Evolutionary conservation across 129 eudicot genomes (phyloP).

Genomic region (Flaveria bidentis): DNA sequence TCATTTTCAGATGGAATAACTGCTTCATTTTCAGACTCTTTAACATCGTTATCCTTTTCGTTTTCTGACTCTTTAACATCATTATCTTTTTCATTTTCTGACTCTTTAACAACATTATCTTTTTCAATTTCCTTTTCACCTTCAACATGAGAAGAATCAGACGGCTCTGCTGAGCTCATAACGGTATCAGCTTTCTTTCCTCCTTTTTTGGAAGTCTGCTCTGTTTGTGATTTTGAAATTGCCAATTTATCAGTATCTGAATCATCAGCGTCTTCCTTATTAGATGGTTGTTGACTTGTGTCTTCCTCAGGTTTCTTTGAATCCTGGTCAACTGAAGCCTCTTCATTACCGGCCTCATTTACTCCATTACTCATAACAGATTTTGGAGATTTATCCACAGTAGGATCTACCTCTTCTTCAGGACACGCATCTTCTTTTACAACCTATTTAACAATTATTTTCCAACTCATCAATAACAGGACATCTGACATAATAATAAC

Average conservation of each 20-base stretch:
- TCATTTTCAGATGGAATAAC: constrained; percentile 40
- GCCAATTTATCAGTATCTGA: constrained; percentile 36
- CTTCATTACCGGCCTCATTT: constrained; percentile 41
- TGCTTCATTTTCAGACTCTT: constrained; percentile 38
- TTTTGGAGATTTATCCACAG: constrained; percentile 49
- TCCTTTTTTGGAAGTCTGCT: constrained; percentile 33
- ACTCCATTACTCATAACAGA: constrained; percentile 56
- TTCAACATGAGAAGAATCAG: constrained; percentile 50
- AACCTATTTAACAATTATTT: constrained; percentile 39
- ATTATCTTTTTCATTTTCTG: constrained; percentile 29
- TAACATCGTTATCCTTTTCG: constrained; percentile 25
- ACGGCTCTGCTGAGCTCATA: constrained; percentile 39
- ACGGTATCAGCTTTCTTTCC: constrained; percentile 39
- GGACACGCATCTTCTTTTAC: constrained; percentile 44
- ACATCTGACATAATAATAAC: background rate
- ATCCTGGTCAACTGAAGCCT: constrained; percentile 45
- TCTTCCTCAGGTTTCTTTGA: constrained; percentile 27
- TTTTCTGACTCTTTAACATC: constrained; percentile 27
- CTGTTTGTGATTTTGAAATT: constrained; percentile 41
- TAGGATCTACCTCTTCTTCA: constrained; percentile 41
- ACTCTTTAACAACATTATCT: constrained; percentile 7
- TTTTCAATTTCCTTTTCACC: constrained; percentile 43
- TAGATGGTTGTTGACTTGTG: constrained; percentile 23
- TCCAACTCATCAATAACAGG: background rate
- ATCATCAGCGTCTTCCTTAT: constrained; percentile 47